These are phyloP conservation scores for Sclerotinia glacialis DNA, from an alignment of 2,329 filamentous ascomycete species.

Conservation along the genomic window DNA sequence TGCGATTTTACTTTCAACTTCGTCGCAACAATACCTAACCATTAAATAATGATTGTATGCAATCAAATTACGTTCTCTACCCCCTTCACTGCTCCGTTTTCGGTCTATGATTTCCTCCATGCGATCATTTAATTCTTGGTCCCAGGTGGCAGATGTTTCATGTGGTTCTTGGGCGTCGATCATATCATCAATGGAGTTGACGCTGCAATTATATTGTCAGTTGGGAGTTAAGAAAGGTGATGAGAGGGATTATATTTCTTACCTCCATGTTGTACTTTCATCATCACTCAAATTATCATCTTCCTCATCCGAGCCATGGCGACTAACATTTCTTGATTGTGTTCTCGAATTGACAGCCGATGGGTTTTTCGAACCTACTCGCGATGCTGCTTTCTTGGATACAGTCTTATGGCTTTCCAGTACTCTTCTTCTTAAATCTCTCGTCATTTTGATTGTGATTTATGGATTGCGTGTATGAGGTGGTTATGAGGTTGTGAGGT, in stretches of 20 bases:
- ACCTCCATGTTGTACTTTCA: constrained; percentile 51
- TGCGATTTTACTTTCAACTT: constrained; percentile 51
- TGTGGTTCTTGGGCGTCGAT: constrained; percentile 47
- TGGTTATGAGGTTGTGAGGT: neutral
- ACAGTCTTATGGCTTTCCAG: constrained; percentile 58
- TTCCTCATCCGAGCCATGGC: constrained; percentile 54
- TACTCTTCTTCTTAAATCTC: constrained; percentile 50
- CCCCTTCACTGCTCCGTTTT: constrained; percentile 63
- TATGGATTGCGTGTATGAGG: neutral
- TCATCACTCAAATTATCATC: constrained; percentile 52
- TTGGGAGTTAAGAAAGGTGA: neutral
- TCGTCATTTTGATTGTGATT: constrained; percentile 7
- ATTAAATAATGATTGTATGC: constrained; percentile 59
- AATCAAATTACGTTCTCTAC: constrained; percentile 58
- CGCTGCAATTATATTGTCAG: constrained; percentile 12
- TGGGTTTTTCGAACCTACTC: constrained; percentile 46
- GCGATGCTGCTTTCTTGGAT: constrained; percentile 54
- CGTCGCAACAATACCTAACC: constrained; percentile 58
- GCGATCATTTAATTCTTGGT: constrained; percentile 54
- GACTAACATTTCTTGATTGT: constrained; percentile 48
- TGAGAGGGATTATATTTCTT: constrained; percentile 1
- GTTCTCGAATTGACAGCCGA: constrained; percentile 49
- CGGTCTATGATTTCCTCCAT: constrained; percentile 65
- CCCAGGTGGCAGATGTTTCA: constrained; percentile 48
- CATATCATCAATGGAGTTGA: constrained; percentile 36